Evolutionary conservation across 768 basidiomycete species (phyloP).

Genomic region (Multifurca ochricompacta): DNA sequence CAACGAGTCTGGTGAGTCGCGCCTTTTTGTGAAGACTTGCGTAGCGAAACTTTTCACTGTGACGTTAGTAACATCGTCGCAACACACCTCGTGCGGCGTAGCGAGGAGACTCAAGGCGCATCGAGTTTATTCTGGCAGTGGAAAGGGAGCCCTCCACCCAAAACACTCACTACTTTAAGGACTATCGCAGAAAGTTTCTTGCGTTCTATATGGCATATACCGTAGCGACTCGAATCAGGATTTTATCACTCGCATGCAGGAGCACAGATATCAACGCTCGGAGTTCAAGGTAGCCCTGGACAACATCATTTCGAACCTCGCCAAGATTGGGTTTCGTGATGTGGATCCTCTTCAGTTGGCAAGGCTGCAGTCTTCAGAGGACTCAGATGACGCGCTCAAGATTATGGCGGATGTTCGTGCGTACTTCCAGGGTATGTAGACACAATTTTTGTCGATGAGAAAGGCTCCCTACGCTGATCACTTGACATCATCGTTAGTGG

Average conservation of each 20-base stretch:
- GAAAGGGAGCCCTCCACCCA: not conserved
- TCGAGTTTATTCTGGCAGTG: not conserved
- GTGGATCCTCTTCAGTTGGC: slow-evolving; percentile 37
- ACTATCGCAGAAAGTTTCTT: slow-evolving; percentile 3
- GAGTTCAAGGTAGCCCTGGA: not conserved
- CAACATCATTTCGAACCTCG: slow-evolving; percentile 21
- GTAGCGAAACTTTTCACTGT: not conserved
- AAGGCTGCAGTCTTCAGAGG: slow-evolving; percentile 43
- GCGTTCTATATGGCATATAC: not conserved
- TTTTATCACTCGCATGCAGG: not conserved
- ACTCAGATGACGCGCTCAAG: slow-evolving; percentile 45
- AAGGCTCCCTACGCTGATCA: not conserved
- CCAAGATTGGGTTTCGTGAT: slow-evolving; percentile 32
- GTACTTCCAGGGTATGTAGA: slow-evolving; percentile 61
- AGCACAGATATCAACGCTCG: not conserved
- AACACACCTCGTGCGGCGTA: not conserved
- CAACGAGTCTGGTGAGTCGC: slow-evolving; percentile 39
- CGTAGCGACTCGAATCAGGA: not conserved
- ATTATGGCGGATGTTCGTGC: slow-evolving; percentile 70
- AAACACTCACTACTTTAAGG: slow-evolving; percentile 4
- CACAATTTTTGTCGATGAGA: slow-evolving; percentile 3
- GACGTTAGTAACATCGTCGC: not conserved
- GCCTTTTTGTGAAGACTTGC: not conserved
- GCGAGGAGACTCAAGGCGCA: not conserved
- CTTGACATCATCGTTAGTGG: slow-evolving; percentile 29